A percentile compares a stretch with the other conserved stretches of the same genome.
These are phyloP conservation scores for Flammula alnicola DNA, from an alignment of 1,284 basidiomycete species.

Conservation along the genomic window DNA sequence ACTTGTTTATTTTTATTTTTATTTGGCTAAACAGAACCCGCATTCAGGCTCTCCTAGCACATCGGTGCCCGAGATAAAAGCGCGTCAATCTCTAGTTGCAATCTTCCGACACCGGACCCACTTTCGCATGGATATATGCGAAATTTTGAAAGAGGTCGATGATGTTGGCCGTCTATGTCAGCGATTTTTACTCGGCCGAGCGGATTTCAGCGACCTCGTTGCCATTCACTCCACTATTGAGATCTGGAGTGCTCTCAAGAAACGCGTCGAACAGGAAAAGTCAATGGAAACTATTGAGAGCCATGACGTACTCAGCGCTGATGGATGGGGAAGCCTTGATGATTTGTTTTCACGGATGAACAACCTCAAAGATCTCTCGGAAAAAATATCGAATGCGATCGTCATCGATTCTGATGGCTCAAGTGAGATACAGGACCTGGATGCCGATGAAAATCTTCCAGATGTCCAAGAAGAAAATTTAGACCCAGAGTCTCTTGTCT, in stretches of 20 bases:
- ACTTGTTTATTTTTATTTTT: neutral
- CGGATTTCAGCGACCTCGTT: constrained; percentile 69
- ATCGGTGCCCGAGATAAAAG: constrained; percentile 71
- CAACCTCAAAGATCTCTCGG: constrained; percentile 59
- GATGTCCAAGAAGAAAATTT: constrained; percentile 19
- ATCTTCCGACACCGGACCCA: constrained; percentile 70
- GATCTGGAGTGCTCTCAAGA: constrained; percentile 57
- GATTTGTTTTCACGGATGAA: constrained; percentile 60
- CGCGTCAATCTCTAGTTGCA: constrained; percentile 81
- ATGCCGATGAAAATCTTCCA: constrained; percentile 1
- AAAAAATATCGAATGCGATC: constrained; percentile 49
- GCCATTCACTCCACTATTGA: constrained; percentile 65
- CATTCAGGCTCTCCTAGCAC: constrained; percentile 83
- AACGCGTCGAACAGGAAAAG: constrained; percentile 59
- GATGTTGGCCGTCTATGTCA: constrained; percentile 84
- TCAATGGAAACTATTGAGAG: constrained; percentile 51
- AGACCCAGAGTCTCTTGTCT: constrained; percentile 4
- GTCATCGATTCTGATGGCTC: constrained; percentile 9
- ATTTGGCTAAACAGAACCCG: constrained; percentile 13
- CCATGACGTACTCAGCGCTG: constrained; percentile 26
- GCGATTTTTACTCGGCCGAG: constrained; percentile 74
- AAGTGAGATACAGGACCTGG: constrained; percentile 1
- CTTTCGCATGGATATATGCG: constrained; percentile 71
- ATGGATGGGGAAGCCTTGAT: constrained; percentile 61
- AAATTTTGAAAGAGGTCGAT: constrained; percentile 61